Evolutionary conservation across 192 early-diverging fungal genomes (phyloP), one percentile per base, ranked within the genome.

Genomic region (Umbelopsis sp.): DNA sequence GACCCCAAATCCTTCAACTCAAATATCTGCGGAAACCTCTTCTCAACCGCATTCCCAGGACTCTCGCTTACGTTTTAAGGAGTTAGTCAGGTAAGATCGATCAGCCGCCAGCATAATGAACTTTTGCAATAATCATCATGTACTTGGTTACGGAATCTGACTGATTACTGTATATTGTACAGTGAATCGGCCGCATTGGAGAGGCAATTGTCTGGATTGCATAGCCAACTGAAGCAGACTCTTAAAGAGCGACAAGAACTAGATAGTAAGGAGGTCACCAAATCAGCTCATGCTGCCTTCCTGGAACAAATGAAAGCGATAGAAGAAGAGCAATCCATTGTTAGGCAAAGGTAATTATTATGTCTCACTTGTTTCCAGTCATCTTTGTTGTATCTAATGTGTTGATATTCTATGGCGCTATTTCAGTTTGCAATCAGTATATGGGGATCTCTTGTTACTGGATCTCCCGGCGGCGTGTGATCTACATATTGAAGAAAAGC

Each of bases 401-500:
- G 7, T 11, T 41, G 38, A 31, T 14, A 31, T 1, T 50, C 24
- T 11, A 7, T 62, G 3, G 32, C 3, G 20, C 21, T 68, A 3
- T n/a, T 47, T 2, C 56, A 88, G 86, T 52, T 71, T 88, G 14
- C 83, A 85, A 56, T 73, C 78, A 31, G 56, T 84, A 11, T 88
- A 86, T 54, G 80, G 81, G 45, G 69, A 74, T 11, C 71, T 85
- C 38, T 44, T 88, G 22, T 65, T 83, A 11, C 77, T 53, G 20
- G 85, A 88, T 71, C 59, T 86, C 10, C 54, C 77, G 47, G 76
- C 80, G 59, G 85, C 87, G 50, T 79, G 75, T 44, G 74, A 83
- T 44, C 75, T 84, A 50, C 79, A 76, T 21, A 82, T 85, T 47
- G 85, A 88, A 68, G 87, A 88, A 52, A 82, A 81, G 66, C 77